Evolutionary conservation across 768 basidiomycete genomes (phyloP).

Genomic region (Galerina marginata): DNA sequence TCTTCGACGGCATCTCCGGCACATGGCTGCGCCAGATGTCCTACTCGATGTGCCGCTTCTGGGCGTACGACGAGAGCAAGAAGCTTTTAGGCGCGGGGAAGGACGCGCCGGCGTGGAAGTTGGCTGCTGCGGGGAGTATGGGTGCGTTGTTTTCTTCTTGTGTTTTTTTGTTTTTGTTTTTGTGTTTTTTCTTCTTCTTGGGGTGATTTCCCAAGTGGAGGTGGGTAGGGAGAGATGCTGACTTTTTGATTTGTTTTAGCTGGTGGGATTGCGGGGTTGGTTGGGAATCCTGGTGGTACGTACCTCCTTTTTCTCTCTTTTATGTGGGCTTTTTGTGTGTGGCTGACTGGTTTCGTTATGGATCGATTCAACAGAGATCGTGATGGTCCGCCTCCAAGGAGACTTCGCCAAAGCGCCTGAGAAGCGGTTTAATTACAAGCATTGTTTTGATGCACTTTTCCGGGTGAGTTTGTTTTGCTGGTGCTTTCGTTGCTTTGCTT

Average conservation of each 20-base stretch:
- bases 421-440: slow-evolving; percentile 89
- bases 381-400: slow-evolving; percentile 89
- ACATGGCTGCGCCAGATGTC: slow-evolving; percentile 94
- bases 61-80: slow-evolving; percentile 85
- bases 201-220: too few relatives aligned
- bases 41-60: slow-evolving; percentile 91
- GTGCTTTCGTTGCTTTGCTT: neutral
- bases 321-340: neutral
- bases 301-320: slow-evolving; percentile 6
- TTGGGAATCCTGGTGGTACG: slow-evolving; percentile 88
- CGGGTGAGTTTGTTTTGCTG: slow-evolving; percentile 55
- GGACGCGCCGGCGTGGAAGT: slow-evolving; percentile 79
- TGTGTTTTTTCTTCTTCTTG: too few relatives aligned
- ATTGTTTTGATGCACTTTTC: slow-evolving; percentile 87
- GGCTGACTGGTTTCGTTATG: neutral
- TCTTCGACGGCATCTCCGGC: slow-evolving; percentile 87
- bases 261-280: slow-evolving; percentile 82
- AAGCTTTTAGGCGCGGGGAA: slow-evolving; percentile 75
- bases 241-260: slow-evolving; percentile 45
- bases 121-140: slow-evolving; percentile 84
- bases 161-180: slow-evolving; percentile 1
- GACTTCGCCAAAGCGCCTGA: slow-evolving; percentile 90
- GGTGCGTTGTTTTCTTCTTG: slow-evolving; percentile 52
- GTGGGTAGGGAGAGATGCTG: neutral
- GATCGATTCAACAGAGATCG: slow-evolving; percentile 61